Base-by-base conservation (phyloP, 2,329 filamentous ascomycete genomes). In the Diaporthe sp. region DNA sequence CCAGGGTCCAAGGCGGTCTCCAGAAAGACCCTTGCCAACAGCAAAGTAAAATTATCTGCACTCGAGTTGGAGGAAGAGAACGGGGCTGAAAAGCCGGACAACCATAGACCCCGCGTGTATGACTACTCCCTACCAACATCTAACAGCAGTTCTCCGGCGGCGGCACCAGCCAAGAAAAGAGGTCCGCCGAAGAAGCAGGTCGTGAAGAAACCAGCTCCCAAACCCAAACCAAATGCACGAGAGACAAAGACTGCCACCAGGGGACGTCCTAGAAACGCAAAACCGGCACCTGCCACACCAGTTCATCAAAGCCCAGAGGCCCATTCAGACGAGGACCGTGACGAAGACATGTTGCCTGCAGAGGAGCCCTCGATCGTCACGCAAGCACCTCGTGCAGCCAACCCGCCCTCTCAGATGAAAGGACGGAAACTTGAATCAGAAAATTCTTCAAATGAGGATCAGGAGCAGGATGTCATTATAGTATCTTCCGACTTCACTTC, bases 31-130 rank as follows among this genome's bases (percentile, higher is more conserved):
- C 44, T 68, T n/a, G 15, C 44, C 44, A 74, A 70, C 8, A 62
- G 46, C 6, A 51, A 69, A 10, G 62, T 65, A 13, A 76, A 58
- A 49, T 3, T 71, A 31, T 39, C 72, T 25, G 72, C 57, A 3
- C 65, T 59, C 5, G 72, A 70, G 25, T 9, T 74, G 15, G 65
- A 76, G 10, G 13, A 15, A 0, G 62, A 65, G 10, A 10, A 17
- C 17, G 15, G 51, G 3, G 4, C 34, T 13, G 37, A 28, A 10
- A 17, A 15, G 3, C 31, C 31, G 22, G 17, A n/a, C 10, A 25
- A 19, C 10, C 31, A 67, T 3, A n/a, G 31, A 12, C 13, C 13
- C 6, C 25, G 12, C 15, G 17, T 15, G 9, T 22, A 42, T 37
- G 34, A 69, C 8, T 69, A 69, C 34, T 55, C 46, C 22, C 28